Evolutionary conservation across 768 basidiomycete species (phyloP).

Genomic region (Roridomyces roridus): DNA sequence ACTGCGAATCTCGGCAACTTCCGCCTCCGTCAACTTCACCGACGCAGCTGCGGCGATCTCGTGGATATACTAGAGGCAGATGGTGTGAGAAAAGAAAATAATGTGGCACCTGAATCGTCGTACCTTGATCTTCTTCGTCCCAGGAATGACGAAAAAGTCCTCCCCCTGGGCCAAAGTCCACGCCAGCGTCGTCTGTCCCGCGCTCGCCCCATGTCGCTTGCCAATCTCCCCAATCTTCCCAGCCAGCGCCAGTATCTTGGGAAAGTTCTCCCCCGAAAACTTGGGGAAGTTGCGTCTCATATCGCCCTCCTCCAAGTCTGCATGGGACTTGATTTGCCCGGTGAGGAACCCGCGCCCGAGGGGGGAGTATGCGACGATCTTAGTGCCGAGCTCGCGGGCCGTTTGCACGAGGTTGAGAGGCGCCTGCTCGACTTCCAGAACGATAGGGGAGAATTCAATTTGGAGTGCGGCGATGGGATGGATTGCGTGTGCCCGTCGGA

Average conservation of each 20-base stretch:
- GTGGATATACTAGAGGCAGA: too few species aligned
- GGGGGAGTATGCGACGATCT: constrained; percentile 44
- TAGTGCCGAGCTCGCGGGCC: constrained; percentile 38
- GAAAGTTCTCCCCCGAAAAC: too few species aligned
- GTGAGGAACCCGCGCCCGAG: constrained; percentile 46
- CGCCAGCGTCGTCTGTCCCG: constrained; percentile 53
- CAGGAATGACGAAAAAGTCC: constrained; percentile 55
- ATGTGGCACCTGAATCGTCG: too few species aligned
- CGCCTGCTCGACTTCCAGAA: constrained; percentile 28
- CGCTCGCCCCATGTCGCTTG: constrained; percentile 42
- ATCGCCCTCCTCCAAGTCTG: constrained; percentile 48
- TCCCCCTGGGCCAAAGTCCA: constrained; percentile 56
- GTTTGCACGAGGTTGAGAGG: constrained; percentile 33
- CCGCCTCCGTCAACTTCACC: constrained; percentile 40
- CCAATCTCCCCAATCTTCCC: constrained; percentile 32
- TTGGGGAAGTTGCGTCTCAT: too few species aligned
- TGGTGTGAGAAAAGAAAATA: too few species aligned
- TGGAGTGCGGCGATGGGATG: constrained; percentile 41
- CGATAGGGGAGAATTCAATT: constrained; percentile 42
- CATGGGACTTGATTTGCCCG: constrained; percentile 43
- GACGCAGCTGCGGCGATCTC: constrained; percentile 38
- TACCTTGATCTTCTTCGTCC: too few species aligned
- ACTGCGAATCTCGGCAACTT: constrained; percentile 40
- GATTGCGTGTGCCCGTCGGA: constrained; percentile 41
- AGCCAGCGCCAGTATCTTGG: too few species aligned